Conservation (phyloP, 306 rosid genomes). For the Lotus japonicus region DNA sequence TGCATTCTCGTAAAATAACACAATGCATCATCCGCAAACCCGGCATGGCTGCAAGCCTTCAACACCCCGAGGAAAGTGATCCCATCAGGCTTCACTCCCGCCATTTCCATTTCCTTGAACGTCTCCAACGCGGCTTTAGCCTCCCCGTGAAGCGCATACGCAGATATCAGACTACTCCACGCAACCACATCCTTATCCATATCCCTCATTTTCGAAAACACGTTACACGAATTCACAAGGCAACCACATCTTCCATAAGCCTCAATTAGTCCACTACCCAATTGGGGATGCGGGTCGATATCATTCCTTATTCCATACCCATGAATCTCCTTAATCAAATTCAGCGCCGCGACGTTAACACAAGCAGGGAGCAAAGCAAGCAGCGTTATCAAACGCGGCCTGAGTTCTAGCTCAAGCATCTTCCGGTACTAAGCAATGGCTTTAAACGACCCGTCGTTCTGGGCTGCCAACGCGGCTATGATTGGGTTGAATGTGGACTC, state of each 20-base stretch:
- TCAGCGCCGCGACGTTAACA: constrained; percentile 42
- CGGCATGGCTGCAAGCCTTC: constrained; percentile 77
- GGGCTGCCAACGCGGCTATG: constrained; percentile 39
- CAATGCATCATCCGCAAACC: constrained; percentile 66
- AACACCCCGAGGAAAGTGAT: constrained; percentile 60
- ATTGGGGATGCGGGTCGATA: constrained; percentile 40
- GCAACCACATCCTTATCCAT: constrained; percentile 56
- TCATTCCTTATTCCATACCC: constrained; percentile 48
- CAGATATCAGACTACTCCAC: constrained; percentile 74
- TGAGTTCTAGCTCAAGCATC: constrained; percentile 34
- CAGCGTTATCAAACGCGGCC: constrained; percentile 51
- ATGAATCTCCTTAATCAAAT: constrained; percentile 65
- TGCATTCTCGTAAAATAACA: constrained; percentile 45
- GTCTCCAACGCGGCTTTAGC: constrained; percentile 50
- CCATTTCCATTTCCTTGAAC: constrained; percentile 50
- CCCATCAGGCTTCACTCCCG: constrained; percentile 52
- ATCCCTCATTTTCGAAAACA: constrained; percentile 38
- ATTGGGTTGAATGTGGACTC: constrained; percentile 55
- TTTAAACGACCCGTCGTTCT: constrained; percentile 31
- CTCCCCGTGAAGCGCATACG: constrained; percentile 64
- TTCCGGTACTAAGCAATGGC: constrained; percentile 45
- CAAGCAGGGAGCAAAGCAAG: constrained; percentile 61
- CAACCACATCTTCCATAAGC: constrained; percentile 76
- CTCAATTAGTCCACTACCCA: constrained; percentile 62
- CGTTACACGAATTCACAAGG: constrained; percentile 24